Evolutionary conservation across 176 grass and related monocot species (phyloP).

Genomic region (Zea luxurians): DNA sequence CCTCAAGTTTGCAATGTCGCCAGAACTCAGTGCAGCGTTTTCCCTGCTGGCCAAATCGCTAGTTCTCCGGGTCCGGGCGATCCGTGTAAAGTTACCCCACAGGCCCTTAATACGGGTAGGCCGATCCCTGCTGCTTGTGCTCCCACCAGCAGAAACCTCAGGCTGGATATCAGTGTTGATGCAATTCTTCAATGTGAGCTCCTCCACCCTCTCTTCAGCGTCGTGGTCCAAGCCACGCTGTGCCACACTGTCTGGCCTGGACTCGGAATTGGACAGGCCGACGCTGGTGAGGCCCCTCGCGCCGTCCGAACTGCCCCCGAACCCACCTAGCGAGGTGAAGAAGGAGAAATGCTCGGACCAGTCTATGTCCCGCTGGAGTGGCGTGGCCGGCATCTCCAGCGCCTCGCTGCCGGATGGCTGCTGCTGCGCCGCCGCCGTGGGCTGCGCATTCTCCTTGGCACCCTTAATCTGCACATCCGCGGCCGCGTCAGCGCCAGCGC

Average conservation of each 20-base stretch:
- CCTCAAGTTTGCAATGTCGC: slow-evolving; percentile 35
- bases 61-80: slow-evolving; percentile 51
- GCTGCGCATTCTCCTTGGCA: slow-evolving; percentile 54
- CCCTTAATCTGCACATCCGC: slow-evolving; percentile 61
- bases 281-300: slow-evolving; percentile 17
- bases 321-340: slow-evolving; percentile 42
- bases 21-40: background rate
- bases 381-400: slow-evolving; percentile 46
- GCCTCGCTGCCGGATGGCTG: slow-evolving; percentile 35
- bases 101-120: slow-evolving; percentile 54
- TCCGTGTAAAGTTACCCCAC: slow-evolving; percentile 79
- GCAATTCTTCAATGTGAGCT: slow-evolving; percentile 80
- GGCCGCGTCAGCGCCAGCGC: slow-evolving; percentile 26
- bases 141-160: slow-evolving; percentile 51
- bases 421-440: slow-evolving; percentile 7
- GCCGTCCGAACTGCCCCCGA: slow-evolving; percentile 30
- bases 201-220: slow-evolving; percentile 70
- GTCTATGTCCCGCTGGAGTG: slow-evolving; percentile 41
- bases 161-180: slow-evolving; percentile 32
- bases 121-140: slow-evolving; percentile 56
- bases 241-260: slow-evolving; percentile 39
- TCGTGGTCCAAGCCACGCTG: slow-evolving; percentile 31
- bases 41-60: slow-evolving; percentile 37
- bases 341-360: slow-evolving; percentile 82
- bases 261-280: slow-evolving; percentile 35